These are phyloP conservation scores for Aspergillus sojae DNA, from an alignment of 2,329 filamentous ascomycete species.

Conservation along the genomic window DNA sequence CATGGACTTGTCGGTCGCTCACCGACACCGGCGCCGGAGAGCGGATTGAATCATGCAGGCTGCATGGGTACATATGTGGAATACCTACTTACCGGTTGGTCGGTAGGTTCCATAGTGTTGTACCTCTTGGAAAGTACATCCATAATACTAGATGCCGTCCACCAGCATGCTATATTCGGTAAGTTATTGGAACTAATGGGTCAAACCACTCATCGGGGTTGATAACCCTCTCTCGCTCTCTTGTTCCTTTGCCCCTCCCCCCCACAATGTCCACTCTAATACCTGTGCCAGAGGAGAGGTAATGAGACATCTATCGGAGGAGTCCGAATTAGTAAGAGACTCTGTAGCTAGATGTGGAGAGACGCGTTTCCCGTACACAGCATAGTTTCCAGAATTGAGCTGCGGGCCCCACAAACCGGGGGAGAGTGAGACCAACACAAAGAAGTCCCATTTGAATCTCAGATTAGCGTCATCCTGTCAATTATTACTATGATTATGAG, in stretches of 20 bases:
- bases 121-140: background rate
- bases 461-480: conserved; percentile 4
- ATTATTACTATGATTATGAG: conserved; percentile 4
- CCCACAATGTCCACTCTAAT: conserved; percentile 9
- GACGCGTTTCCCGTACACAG: conserved; percentile 16
- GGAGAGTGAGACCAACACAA: conserved; percentile 20
- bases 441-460: conserved; percentile 18
- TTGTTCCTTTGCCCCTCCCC: background rate
- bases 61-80: background rate
- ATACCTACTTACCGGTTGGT: background rate
- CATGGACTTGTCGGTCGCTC: conserved; percentile 17
- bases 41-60: conserved; percentile 20
- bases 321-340: conserved; percentile 7
- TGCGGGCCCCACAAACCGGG: conserved; percentile 14
- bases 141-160: background rate
- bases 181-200: conserved; percentile 1
- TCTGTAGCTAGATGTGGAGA: conserved; percentile 12
- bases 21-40: conserved; percentile 29
- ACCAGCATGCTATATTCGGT: conserved; percentile 3
- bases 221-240: background rate
- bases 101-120: background rate
- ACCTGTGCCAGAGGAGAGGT: background rate
- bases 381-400: conserved; percentile 28
- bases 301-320: background rate
- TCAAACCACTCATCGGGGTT: background rate